Evolutionary conservation across 2,329 filamentous ascomycete species (phyloP), one percentile per base, ranked within the genome.

Genomic region (Raffaelea albimanens): DNA sequence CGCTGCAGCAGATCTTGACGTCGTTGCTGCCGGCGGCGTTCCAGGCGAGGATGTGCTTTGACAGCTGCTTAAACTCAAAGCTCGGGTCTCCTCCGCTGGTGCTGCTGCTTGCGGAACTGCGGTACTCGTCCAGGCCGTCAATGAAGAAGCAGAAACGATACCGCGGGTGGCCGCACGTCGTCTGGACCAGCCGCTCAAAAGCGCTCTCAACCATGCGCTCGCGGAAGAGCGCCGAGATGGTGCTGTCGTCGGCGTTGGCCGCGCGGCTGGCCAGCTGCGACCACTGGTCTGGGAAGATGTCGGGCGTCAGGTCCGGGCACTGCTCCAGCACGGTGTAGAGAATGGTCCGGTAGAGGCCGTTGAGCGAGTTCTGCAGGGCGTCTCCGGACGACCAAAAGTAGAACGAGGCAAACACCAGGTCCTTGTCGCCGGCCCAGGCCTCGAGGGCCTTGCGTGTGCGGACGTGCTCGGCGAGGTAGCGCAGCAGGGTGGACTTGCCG

Each of bases 51-150:
- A 46, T 5, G 3, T 40, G 18, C 23, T 13, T 46, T 3, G 23
- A 5, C 18, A 40, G 22, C 16, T 40, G 20, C 11, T 19, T 9
- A n/a, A 41, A 41, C 8, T 23, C 40, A 25, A 23, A 23, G 20
- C 19, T 23, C 20, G 40, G 40, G 20, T 41, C 40, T 13, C 20
- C 10, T 11, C 10, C 14, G 2, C 19, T n/a, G 23, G 18, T n/a
- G 29, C 14, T 13, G 8, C n/a, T 25, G 20, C 16, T n/a, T 3
- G 11, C 8, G 20, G 23, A 5, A 16, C 34, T 33, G 16, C 43
- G 43, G 33, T 44, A 44, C 43, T 44, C 43, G 34, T 44, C 43
- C 11, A 44, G 43, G 11, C 43, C 43, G 19, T 44, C 43, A 21
- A 22, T 31, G 18, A 46, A 46, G 18, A 46, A 22, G 36, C 44